These are phyloP conservation scores for Flammula alnicola DNA, from an alignment of 1,284 basidiomycete species.

Conservation along the genomic window DNA sequence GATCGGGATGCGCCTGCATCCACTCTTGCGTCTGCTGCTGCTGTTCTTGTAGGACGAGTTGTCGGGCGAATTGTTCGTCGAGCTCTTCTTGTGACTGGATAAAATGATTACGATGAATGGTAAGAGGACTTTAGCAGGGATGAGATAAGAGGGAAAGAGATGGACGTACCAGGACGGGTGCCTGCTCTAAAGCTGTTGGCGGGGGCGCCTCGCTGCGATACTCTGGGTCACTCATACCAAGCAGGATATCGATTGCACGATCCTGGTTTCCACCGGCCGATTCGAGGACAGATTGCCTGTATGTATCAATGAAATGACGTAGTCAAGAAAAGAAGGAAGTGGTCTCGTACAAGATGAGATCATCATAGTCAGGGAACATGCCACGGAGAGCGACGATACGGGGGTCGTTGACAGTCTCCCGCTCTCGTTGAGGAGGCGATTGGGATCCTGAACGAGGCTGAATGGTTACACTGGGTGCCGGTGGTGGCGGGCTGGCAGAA, in stretches of 20 bases:
- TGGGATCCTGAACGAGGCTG: not conserved
- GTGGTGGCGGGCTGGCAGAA: conserved; percentile 2
- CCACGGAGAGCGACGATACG: conserved; percentile 59
- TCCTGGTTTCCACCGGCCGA: conserved; percentile 70
- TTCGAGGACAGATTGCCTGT: conserved; percentile 67
- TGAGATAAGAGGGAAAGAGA: not conserved
- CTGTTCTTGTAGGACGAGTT: conserved; percentile 71
- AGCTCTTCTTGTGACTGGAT: conserved; percentile 63
- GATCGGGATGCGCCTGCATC: conserved; percentile 12
- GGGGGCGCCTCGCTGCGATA: conserved; percentile 47
- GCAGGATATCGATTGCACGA: conserved; percentile 69
- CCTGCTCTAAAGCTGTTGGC: conserved; percentile 15
- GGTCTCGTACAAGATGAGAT: conserved; percentile 60
- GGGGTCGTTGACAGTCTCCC: conserved; percentile 41
- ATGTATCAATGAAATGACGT: conserved; percentile 4
- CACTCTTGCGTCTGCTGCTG: conserved; percentile 34
- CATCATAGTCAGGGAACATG: conserved; percentile 84
- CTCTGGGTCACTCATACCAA: conserved; percentile 82
- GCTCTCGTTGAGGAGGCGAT: conserved; percentile 7
- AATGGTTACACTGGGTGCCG: not conserved
- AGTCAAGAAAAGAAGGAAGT: conserved; percentile 9
- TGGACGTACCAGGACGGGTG: conserved; percentile 25
- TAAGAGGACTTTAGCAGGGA: not conserved
- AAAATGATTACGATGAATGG: not conserved
- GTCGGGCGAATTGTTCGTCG: conserved; percentile 76